Base-by-base conservation (phyloP, 495 filamentous ascomycete genomes). In the Amorphotheca resinae region DNA sequence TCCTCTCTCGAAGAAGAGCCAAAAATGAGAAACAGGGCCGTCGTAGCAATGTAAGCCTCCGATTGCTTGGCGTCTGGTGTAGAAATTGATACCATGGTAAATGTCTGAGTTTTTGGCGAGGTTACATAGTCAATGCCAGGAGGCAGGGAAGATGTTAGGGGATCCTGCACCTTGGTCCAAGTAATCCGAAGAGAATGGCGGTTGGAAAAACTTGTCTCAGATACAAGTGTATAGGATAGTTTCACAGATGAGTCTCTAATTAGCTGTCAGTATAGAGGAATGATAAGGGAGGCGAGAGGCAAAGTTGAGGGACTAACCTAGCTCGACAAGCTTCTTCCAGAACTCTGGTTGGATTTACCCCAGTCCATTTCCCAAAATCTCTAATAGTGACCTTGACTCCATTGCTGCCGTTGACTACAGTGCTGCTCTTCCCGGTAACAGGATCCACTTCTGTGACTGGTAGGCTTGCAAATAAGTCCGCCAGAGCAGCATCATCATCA, bases 251-350 rank as follows among this genome's bases (percentile, higher is more conserved):
- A 64, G 58, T 93, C 87, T 67, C 77, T 80, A 38, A 9, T 35
- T 41, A 51, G 33, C 39, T 46, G 54, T 43, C 15, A 50, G 35
- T 49, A 42, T 51, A 39, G 28, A 46, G 35, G 41, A 18, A 6
- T 26, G 20, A 23, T 28, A 11, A 2, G 44, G 11, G 6, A 36
- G 22, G 23, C 18, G 3, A 30, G 8, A n/a, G 14, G 11, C 11
- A 12, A 35, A 9, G 30, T n/a, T 9, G 21, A 17, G 42, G 11
- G 33, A 58, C 70, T 58, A 64, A 81, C 81, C 83, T 81, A 45
- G 86, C 75, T 50, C 80, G 82, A 57, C 87, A 93, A 33, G 84
- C 74, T 60, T 95, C 91, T 53, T 95, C 86, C 12, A 98, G 60
- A 31, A 84, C 70, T 42, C 78, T 68, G 31, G 75, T 70, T 15